Evolutionary conservation across 2,329 filamentous ascomycete genomes (phyloP).

Genomic region (Aspergillus tubingensis): DNA sequence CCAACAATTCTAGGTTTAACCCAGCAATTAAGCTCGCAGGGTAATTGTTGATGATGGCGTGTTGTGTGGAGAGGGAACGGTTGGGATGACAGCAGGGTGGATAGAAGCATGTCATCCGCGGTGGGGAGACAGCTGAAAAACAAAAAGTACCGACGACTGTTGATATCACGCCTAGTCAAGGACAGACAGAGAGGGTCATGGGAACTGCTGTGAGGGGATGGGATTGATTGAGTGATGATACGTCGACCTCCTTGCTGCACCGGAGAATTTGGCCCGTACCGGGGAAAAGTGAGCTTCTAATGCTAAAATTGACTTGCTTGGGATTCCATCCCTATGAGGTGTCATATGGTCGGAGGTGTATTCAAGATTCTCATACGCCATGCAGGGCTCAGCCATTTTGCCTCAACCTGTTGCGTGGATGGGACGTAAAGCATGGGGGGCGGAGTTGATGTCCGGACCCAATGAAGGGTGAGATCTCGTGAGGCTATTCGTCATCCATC

Average conservation of each 20-base stretch:
- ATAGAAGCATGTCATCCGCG: neutral
- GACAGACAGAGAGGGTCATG: neutral
- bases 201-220: neutral
- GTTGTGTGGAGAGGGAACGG: neutral
- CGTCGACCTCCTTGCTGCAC: neutral
- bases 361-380: neutral
- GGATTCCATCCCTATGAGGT: neutral
- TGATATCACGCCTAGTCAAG: neutral
- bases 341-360: neutral
- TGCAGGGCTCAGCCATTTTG: neutral
- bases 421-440: slow-evolving; percentile 1
- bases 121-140: neutral
- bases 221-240: neutral
- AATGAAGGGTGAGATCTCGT: neutral
- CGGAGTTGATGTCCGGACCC: neutral
- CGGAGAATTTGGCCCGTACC: neutral
- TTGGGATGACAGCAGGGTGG: neutral
- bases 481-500: neutral
- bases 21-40: neutral
- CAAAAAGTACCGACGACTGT: neutral
- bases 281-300: neutral
- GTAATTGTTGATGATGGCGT: neutral
- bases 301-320: neutral
- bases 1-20: neutral
- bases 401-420: neutral